A percentile compares a stretch with the other conserved stretches of the same genome.
phyloP scores from a whole-genome alignment of 345 rosid species.

The Eucalyptus dawsonii region DNA sequence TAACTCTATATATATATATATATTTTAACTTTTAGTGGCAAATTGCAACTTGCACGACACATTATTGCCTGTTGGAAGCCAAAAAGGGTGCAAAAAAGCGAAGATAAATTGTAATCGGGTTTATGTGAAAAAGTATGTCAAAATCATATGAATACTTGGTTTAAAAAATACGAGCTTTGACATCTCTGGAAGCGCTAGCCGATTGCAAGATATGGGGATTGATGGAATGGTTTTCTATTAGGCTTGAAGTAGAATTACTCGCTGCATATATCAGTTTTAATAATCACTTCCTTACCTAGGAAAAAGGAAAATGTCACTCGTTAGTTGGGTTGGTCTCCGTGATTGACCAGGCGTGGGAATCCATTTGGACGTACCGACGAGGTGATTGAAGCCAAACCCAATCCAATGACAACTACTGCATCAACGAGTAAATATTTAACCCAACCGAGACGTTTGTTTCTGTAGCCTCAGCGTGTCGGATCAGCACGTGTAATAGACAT shows the following conservation, averaged over 20 bases:
- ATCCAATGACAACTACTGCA: background rate
- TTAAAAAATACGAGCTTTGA: background rate
- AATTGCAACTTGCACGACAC: no score
- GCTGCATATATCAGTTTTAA: background rate
- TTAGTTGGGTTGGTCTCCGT: background rate
- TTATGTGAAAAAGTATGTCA: no score
- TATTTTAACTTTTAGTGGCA: no score
- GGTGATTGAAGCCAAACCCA: background rate
- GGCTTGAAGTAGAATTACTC: background rate
- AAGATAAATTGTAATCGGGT: no score
- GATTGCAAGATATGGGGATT: background rate
- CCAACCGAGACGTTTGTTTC: no score
- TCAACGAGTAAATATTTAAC: background rate
- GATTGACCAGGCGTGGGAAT: background rate
- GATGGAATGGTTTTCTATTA: background rate
- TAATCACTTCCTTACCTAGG: no score
- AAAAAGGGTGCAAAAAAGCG: no score
- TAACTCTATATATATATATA: no score
- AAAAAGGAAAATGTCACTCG: fast-evolving
- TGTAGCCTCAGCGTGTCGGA: no score
- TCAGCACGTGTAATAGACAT: no score
- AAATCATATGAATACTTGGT: no score
- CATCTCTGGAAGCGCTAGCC: background rate
- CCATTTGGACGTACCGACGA: background rate
- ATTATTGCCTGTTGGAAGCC: no score